Base-by-base conservation (phyloP, 306 rosid species). In the Quercus variabilis region DNA sequence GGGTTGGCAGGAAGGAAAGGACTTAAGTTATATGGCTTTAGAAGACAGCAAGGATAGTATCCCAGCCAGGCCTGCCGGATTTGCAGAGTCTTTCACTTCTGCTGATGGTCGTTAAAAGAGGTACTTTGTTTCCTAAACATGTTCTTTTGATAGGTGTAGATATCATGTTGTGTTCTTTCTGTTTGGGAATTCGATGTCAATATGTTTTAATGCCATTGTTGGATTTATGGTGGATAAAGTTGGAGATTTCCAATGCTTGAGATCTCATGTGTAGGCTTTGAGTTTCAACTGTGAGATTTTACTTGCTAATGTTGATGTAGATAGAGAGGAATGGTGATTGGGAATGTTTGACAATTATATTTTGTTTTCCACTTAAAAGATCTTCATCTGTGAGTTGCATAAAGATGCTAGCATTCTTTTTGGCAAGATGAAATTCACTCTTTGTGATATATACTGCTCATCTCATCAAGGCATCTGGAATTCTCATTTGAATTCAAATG, bases 1-100 rank as follows among this genome's bases (percentile, higher is more conserved):
- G 87, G 99, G 91, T 6, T 96, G 98, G 99, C 96, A 96, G 76
- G 99, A 93, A 88, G 98, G 96, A 74, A 90, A 86, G 70, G 99
- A 96, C 79, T 64, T 76, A 13, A 84, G 99, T 77, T 91, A 82
- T 59, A 72, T 88, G 82, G 90, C 86, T 74, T 71, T 93, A 49
- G 96, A 90, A 79, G 97, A 91, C 82, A 96, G 97, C 70, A 96
- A 96, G 87, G 90, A 97, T 30, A 96, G 99, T 71, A 96, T 96
- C 76, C 99, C 99, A 3, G 90, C 97, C 25, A 90, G 98, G 80
- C 99, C 99, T 56, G 85, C 92, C 18, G 99, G 98, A 68, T 93
- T 93, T 82, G 99, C 99, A 3, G 97, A 93, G 25, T 93, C 99
- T 69, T 96, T 96, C 81, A 96, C 98, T 73, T 93, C 99, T 25